phyloP scores from a whole-genome alignment of 75 land plant species.

The Larix kaempferi region DNA sequence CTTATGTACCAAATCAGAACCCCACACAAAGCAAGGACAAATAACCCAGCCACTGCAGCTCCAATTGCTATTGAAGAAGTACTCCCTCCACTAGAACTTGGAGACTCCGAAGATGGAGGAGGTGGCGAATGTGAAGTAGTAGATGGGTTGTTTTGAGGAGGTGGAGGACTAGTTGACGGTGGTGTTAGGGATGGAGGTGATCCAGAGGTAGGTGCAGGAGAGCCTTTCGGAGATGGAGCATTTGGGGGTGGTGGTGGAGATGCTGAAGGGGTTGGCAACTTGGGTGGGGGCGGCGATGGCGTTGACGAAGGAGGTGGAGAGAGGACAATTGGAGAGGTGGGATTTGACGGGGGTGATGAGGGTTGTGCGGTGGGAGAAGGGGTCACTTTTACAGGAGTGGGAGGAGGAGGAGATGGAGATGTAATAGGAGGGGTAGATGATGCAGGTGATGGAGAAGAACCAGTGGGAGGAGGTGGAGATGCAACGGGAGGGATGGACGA shows the following conservation, averaged over 20 bases:
- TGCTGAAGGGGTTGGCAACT: neutral
- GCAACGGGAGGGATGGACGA: neutral
- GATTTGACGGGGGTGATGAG: neutral
- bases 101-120: neutral
- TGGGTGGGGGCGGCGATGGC: neutral
- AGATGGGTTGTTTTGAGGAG: neutral
- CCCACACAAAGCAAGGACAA: neutral
- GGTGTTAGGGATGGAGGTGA: neutral
- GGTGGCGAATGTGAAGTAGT: neutral
- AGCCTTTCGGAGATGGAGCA: neutral
- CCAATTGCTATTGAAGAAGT: neutral
- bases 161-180: neutral
- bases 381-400: neutral
- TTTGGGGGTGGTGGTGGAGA: constrained; percentile 2
- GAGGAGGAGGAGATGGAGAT: neutral
- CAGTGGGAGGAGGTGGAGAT: neutral
- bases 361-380: neutral
- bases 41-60: neutral
- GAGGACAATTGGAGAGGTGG: neutral
- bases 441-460: neutral
- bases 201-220: neutral
- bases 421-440: neutral
- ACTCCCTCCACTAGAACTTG: neutral
- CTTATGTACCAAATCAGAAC: constrained; percentile 4
- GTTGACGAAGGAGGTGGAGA: constrained; percentile 2